Evolutionary conservation across 805 yeast species (phyloP).

Genomic region (Schwanniomyces pseudopolymorphus): DNA sequence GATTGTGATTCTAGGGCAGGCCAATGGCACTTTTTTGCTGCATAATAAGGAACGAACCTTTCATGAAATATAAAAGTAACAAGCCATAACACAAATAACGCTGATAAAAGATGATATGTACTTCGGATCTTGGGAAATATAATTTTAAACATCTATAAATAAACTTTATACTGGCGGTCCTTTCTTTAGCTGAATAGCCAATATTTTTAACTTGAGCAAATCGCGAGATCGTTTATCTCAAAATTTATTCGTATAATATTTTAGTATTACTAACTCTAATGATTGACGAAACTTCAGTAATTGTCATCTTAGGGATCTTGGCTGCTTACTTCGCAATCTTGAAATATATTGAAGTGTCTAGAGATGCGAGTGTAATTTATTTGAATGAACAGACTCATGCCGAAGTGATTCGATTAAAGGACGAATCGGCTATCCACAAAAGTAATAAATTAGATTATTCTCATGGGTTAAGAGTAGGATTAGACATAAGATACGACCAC

Average conservation of each 20-base stretch:
- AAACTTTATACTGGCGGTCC: too few relatives aligned
- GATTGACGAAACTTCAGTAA: constrained; percentile 9
- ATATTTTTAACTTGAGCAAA: neutral
- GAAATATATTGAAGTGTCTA: constrained; percentile 31
- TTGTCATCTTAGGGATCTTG: constrained; percentile 19
- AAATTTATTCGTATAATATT: neutral
- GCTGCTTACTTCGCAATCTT: constrained; percentile 18
- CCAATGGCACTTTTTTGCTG: constrained; percentile 35
- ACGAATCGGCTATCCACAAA: constrained; percentile 76
- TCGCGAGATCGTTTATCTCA: neutral
- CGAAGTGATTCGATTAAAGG: constrained; percentile 58
- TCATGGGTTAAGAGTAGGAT: constrained; percentile 64
- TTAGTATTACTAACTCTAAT: neutral
- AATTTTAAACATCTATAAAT: constrained; percentile 5
- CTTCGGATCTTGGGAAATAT: constrained; percentile 24
- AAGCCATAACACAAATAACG: constrained; percentile 27
- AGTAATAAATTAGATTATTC: constrained; percentile 75
- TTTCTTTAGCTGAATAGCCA: too few relatives aligned
- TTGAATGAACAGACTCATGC: constrained; percentile 64
- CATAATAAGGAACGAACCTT: constrained; percentile 24
- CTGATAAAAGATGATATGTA: constrained; percentile 24
- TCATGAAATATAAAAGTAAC: constrained; percentile 32
- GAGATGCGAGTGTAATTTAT: constrained; percentile 60
- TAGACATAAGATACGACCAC: constrained; percentile 59
- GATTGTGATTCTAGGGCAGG: constrained; percentile 8